Evolutionary conservation across 352 stramenopile genomes (phyloP).

Genomic region (Phytophthora litchii): DNA sequence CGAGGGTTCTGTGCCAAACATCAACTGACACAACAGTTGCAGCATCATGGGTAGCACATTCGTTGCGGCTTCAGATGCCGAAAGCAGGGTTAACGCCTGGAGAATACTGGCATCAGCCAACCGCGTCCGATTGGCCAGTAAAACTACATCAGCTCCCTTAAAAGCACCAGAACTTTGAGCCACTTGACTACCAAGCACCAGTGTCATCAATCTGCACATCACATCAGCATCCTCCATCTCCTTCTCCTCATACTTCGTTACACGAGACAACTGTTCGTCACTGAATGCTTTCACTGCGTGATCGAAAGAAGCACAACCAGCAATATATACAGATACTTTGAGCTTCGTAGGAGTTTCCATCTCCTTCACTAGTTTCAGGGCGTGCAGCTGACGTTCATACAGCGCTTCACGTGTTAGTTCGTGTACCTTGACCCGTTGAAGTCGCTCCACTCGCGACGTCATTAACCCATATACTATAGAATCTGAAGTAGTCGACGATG

Average conservation of each 20-base stretch:
- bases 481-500: slow-evolving; percentile 12
- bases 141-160: slow-evolving; percentile 39
- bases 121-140: slow-evolving; percentile 56
- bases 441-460: slow-evolving; percentile 50
- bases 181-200: slow-evolving; percentile 71
- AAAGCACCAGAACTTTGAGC: slow-evolving; percentile 45
- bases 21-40: slow-evolving; percentile 76
- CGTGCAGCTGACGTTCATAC: slow-evolving; percentile 66
- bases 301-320: slow-evolving; percentile 62
- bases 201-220: slow-evolving; percentile 48
- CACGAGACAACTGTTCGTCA: slow-evolving; percentile 65
- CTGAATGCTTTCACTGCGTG: slow-evolving; percentile 73
- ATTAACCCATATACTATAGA: slow-evolving; percentile 47
- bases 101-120: slow-evolving; percentile 67
- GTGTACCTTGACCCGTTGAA: slow-evolving; percentile 50
- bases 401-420: slow-evolving; percentile 51
- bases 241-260: slow-evolving; percentile 64
- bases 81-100: slow-evolving; percentile 53
- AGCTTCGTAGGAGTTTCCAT: slow-evolving; percentile 39
- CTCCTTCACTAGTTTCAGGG: slow-evolving; percentile 69
- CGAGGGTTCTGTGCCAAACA: slow-evolving; percentile 64
- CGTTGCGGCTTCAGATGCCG: slow-evolving; percentile 52
- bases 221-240: slow-evolving; percentile 48
- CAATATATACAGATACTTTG: slow-evolving; percentile 62
- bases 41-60: slow-evolving; percentile 70